Percentiles rank a stretch among this genome's conserved stretches.
phyloP scores from a whole-genome alignment of 1,284 basidiomycete genomes.

The Trichosporon sp. region DNA sequence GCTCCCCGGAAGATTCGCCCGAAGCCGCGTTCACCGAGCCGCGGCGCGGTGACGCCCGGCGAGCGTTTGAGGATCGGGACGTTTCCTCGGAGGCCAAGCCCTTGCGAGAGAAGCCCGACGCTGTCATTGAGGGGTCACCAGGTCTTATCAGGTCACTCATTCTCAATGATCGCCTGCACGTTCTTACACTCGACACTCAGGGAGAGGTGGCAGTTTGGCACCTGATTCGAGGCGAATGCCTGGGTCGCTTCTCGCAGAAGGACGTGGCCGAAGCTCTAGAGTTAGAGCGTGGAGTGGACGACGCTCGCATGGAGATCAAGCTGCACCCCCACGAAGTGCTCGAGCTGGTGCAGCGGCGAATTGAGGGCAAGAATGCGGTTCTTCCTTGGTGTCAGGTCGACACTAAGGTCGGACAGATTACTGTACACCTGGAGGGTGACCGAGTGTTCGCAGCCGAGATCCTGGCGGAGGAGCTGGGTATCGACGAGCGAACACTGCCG shows the following conservation, averaged over 20 bases:
- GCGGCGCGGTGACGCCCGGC: constrained; percentile 45
- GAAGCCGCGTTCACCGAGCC: constrained; percentile 9
- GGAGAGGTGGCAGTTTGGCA: constrained; percentile 85
- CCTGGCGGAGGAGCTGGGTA: constrained; percentile 83
- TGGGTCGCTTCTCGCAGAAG: constrained; percentile 62
- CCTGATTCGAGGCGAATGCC: constrained; percentile 69
- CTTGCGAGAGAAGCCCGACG: constrained; percentile 58
- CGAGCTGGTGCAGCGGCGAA: constrained; percentile 75
- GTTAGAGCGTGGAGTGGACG: constrained; percentile 33
- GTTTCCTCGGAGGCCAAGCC: constrained; percentile 73
- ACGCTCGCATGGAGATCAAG: constrained; percentile 43
- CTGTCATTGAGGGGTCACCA: constrained; percentile 66
- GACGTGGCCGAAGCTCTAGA: constrained; percentile 59
- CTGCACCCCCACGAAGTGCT: constrained; percentile 59
- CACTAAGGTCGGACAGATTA: constrained; percentile 80
- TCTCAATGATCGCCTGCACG: constrained; percentile 87
- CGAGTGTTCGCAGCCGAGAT: constrained; percentile 89
- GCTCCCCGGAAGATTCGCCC: constrained; percentile 18
- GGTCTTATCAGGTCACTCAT: constrained; percentile 78
- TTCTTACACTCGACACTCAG: constrained; percentile 83
- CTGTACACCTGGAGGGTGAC: constrained; percentile 75
- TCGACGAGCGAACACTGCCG: constrained; percentile 54
- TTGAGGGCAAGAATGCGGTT: constrained; percentile 87
- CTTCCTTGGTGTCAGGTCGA: constrained; percentile 82
- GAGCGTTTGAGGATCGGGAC: constrained; percentile 70